phyloP scores from a whole-genome alignment of 352 stramenopile species.

The Pythium phragmitis region DNA sequence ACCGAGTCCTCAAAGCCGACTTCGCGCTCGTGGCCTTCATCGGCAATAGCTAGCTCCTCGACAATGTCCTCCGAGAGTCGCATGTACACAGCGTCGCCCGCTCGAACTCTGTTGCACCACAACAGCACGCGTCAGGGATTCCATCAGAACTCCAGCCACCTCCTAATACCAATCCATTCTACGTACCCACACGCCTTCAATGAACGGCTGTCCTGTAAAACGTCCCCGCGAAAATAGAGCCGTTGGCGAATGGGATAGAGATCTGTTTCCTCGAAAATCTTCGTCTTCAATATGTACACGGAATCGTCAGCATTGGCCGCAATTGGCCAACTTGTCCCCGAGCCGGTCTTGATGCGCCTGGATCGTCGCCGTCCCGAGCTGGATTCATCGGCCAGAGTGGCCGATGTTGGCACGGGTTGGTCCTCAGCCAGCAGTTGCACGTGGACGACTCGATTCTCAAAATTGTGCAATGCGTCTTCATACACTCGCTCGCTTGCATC shows the following conservation, averaged over 20 bases:
- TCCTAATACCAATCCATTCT: neutral
- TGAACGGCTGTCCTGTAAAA: conserved; percentile 51
- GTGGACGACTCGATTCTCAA: conserved; percentile 56
- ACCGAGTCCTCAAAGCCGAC: conserved; percentile 75
- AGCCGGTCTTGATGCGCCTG: conserved; percentile 54
- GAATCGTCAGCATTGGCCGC: conserved; percentile 60
- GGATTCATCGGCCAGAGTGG: conserved; percentile 41
- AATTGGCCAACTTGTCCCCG: conserved; percentile 50
- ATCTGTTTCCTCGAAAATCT: conserved; percentile 73
- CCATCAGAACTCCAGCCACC: conserved; percentile 2
- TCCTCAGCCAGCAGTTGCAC: conserved; percentile 60
- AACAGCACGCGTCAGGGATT: neutral
- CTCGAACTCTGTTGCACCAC: conserved; percentile 57
- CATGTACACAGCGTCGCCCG: conserved; percentile 75
- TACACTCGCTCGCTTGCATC: conserved; percentile 37
- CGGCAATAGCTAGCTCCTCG: conserved; percentile 56
- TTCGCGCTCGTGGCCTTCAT: conserved; percentile 55
- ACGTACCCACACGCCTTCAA: conserved; percentile 69
- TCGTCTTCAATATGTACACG: conserved; percentile 75
- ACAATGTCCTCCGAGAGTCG: conserved; percentile 53
- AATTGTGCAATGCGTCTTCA: conserved; percentile 58
- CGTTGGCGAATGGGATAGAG: conserved; percentile 63
- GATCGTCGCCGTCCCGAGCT: conserved; percentile 55
- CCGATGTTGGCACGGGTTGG: conserved; percentile 45
- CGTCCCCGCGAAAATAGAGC: conserved; percentile 64